Conservation (phyloP, 2,329 filamentous ascomycete species). For the Fusarium ambrosium region DNA sequence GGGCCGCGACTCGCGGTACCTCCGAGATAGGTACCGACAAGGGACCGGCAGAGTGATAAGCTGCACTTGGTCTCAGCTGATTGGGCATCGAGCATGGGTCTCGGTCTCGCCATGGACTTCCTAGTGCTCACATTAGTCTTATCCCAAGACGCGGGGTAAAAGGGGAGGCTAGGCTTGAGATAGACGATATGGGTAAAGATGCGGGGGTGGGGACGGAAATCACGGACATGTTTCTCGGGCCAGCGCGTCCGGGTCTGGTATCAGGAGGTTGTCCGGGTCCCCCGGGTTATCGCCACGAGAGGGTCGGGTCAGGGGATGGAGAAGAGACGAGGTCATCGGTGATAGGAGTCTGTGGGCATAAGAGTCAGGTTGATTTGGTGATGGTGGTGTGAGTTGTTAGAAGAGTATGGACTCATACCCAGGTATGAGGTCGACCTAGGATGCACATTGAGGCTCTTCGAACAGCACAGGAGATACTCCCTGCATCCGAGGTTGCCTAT, state of each 20-base stretch:
- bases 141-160: constrained; percentile 12
- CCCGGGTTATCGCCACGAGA: background rate
- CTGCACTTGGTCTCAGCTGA: background rate
- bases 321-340: background rate
- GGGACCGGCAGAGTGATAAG: background rate
- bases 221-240: background rate
- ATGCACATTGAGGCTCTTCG: background rate
- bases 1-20: background rate
- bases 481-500: background rate
- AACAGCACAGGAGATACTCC: background rate
- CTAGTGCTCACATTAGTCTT: constrained; percentile 1
- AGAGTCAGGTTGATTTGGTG: background rate
- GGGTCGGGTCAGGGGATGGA: background rate
- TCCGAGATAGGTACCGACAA: constrained; percentile 2
- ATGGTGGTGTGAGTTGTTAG: background rate
- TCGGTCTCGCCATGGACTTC: background rate
- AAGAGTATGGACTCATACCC: background rate
- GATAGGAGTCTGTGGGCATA: background rate
- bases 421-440: background rate
- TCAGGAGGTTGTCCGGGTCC: background rate
- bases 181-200: background rate
- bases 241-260: background rate
- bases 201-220: constrained; percentile 13
- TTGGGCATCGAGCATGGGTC: background rate
- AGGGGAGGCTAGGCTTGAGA: background rate